A percentile compares a stretch with the other conserved stretches of the same genome.
Conservation (phyloP, 1,284 basidiomycete species). For the Butyriboletus regius region DNA sequence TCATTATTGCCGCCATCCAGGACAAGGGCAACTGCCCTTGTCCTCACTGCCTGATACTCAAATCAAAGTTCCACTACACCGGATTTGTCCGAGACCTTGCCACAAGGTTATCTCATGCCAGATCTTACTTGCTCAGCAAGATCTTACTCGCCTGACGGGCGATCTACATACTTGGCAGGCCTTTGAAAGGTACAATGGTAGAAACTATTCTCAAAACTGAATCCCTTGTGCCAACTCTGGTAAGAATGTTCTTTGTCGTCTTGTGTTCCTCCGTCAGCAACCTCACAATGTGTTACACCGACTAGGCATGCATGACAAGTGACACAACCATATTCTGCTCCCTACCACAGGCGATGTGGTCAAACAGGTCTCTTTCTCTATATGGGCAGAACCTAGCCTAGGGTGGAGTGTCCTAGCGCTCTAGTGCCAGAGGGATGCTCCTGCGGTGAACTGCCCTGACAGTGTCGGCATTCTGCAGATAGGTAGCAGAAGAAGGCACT, state of each 20-base stretch:
- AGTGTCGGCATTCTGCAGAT: too few species aligned
- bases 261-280: too few species aligned
- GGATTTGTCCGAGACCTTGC: not conserved
- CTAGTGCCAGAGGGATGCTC: too few species aligned
- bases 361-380: too few species aligned
- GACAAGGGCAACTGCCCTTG: conserved; percentile 3
- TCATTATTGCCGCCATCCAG: not conserved
- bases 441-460: too few species aligned
- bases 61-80: not conserved
- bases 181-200: not conserved
- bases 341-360: too few species aligned
- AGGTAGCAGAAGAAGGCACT: too few species aligned
- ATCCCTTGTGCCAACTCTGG: not conserved
- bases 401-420: too few species aligned
- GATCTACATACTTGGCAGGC: not conserved
- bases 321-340: too few species aligned
- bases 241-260: not conserved
- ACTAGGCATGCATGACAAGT: too few species aligned
- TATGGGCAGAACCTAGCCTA: too few species aligned
- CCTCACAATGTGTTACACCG: too few species aligned
- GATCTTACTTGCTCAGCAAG: not conserved
- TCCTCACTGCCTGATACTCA: not conserved
- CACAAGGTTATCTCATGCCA: not conserved
- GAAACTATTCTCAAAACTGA: not conserved
- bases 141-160: not conserved